These are phyloP conservation scores for Penstemon newberryi DNA, from an alignment of 257 asterid species.

Conservation along the genomic window DNA sequence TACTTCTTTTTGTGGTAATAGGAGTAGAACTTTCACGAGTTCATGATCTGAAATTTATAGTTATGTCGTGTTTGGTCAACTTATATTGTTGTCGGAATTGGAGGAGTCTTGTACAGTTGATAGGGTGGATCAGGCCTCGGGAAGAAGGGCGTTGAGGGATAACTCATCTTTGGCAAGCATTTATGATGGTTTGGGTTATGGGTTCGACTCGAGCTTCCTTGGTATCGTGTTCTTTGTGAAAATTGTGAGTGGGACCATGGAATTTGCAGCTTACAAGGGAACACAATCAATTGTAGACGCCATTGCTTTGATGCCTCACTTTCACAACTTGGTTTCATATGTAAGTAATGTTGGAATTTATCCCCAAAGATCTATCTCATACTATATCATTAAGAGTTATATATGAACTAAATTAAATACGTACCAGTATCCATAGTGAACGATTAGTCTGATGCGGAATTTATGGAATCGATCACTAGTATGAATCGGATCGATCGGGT, in stretches of 20 bases:
- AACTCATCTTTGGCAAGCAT: slow-evolving; percentile 36
- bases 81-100: slow-evolving; percentile 29
- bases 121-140: slow-evolving; percentile 27
- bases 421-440: too few species aligned
- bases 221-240: slow-evolving; percentile 43
- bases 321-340: slow-evolving; percentile 33
- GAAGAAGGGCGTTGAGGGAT: slow-evolving; percentile 20
- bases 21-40: slow-evolving; percentile 30
- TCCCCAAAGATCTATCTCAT: too few species aligned
- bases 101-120: slow-evolving; percentile 45
- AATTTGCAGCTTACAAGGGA: slow-evolving; percentile 42
- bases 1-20: slow-evolving; percentile 46
- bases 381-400: too few species aligned
- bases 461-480: too few species aligned
- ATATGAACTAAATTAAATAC: too few species aligned
- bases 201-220: slow-evolving; percentile 45
- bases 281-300: slow-evolving; percentile 33
- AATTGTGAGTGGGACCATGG: slow-evolving; percentile 48
- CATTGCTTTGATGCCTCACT: slow-evolving; percentile 41
- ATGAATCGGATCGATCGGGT: too few species aligned
- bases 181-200: slow-evolving; percentile 42
- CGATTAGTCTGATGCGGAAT: too few species aligned
- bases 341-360: too few species aligned
- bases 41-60: slow-evolving; percentile 31
- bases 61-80: slow-evolving; percentile 31